Conservation (phyloP, 108 stramenopile species). For the Craspedostauros australis region DNA sequence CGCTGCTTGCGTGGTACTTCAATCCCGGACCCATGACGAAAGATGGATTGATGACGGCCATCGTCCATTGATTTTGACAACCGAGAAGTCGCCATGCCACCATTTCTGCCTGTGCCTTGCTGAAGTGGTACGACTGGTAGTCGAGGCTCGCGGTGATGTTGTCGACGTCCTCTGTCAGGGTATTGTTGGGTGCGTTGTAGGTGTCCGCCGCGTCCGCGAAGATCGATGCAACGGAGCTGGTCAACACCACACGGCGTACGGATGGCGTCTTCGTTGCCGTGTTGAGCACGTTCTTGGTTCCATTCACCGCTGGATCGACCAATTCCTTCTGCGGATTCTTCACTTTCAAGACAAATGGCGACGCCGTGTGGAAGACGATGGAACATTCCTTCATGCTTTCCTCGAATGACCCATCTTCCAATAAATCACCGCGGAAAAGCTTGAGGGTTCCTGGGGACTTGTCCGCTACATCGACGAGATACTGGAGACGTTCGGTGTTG, state of each 20-base stretch:
- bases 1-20: constrained; percentile 7
- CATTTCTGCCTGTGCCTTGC: constrained; percentile 22
- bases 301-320: too few species aligned
- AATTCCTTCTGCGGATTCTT: constrained; percentile 13
- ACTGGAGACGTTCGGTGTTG: too few species aligned
- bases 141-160: constrained; percentile 5
- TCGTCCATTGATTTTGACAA: constrained; percentile 5
- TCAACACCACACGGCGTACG: constrained; percentile 17
- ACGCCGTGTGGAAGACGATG: too few species aligned
- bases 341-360: background rate
- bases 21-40: constrained; percentile 19
- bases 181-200: background rate
- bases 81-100: constrained; percentile 15
- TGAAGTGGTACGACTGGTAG: constrained; percentile 7
- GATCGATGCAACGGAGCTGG: constrained; percentile 5
- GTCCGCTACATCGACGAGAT: constrained; percentile 13
- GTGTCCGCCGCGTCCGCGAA: constrained; percentile 5
- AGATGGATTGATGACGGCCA: constrained; percentile 14
- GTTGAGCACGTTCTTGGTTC: constrained; percentile 13
- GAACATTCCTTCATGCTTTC: too few species aligned
- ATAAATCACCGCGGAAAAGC: constrained; percentile 14
- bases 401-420: constrained; percentile 6
- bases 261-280: constrained; percentile 14
- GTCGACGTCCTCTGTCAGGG: constrained; percentile 6
- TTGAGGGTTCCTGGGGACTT: constrained; percentile 8